phyloP scores from a whole-genome alignment of 768 basidiomycete genomes.

The Tylopilus vinaceipallidus region DNA sequence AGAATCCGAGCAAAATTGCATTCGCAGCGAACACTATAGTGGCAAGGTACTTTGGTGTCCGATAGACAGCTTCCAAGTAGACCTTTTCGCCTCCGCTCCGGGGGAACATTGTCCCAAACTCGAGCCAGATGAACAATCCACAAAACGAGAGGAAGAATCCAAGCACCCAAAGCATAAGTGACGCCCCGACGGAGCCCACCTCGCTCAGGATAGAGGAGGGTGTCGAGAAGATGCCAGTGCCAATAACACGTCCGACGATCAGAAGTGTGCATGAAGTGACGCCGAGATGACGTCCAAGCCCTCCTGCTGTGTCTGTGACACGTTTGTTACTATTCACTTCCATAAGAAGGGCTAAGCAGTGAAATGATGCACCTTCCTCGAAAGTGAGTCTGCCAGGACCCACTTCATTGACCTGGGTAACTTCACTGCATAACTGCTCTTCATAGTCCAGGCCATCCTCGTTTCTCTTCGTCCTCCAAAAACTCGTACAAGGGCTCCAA shows the following conservation, averaged over 20 bases:
- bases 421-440: not conserved
- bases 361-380: slow-evolving; percentile 40
- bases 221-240: slow-evolving; percentile 60
- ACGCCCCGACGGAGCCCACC: slow-evolving; percentile 57
- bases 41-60: slow-evolving; percentile 43
- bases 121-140: slow-evolving; percentile 61
- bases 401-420: slow-evolving; percentile 9
- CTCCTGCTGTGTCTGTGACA: slow-evolving; percentile 48
- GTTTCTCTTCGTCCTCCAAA: not conserved
- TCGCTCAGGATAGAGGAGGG: slow-evolving; percentile 55
- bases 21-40: slow-evolving; percentile 50
- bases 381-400: slow-evolving; percentile 46
- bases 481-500: not conserved
- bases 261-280: slow-evolving; percentile 53
- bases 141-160: slow-evolving; percentile 58
- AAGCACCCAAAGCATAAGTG: slow-evolving; percentile 60
- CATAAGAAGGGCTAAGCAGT: too few relatives aligned
- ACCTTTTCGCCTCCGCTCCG: slow-evolving; percentile 63
- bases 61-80: slow-evolving; percentile 56
- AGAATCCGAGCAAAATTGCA: slow-evolving; percentile 45
- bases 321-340: too few relatives aligned
- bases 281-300: slow-evolving; percentile 55
- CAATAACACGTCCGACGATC: slow-evolving; percentile 55
- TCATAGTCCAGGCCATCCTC: not conserved
- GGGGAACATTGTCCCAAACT: slow-evolving; percentile 62